phyloP scores from a whole-genome alignment of 129 eudicot species.

The Centaurea solstitialis region DNA sequence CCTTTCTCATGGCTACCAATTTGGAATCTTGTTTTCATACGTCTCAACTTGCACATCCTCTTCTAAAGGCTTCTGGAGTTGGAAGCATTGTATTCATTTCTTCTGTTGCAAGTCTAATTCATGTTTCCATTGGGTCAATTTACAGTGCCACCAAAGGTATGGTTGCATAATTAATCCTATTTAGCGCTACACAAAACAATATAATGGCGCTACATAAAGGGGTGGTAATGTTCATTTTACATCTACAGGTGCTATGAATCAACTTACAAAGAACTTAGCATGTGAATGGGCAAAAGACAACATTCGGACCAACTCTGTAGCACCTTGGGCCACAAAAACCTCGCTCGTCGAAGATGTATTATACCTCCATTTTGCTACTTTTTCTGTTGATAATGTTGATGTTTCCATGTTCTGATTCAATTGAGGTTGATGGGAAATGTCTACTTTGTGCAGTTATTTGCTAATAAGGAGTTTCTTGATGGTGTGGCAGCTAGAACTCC shows the following conservation, averaged over 20 bases:
- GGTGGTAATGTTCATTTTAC: too few species aligned
- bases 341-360: constrained; percentile 7
- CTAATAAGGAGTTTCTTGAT: constrained; percentile 11
- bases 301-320: not conserved
- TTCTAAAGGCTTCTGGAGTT: constrained; percentile 8
- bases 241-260: not conserved
- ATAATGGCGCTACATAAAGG: too few species aligned
- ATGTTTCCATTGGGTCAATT: not conserved
- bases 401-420: not conserved
- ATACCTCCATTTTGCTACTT: not conserved
- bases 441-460: not conserved
- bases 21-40: constrained; percentile 20
- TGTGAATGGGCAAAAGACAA: not conserved
- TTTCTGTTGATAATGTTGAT: not conserved
- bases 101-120: constrained; percentile 11
- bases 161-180: too few species aligned
- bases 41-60: constrained; percentile 10
- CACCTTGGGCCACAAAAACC: not conserved
- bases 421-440: not conserved
- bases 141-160: constrained; percentile 30
- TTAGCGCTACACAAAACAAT: too few species aligned
- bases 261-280: not conserved
- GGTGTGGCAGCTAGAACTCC: constrained; percentile 32
- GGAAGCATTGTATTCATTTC: constrained; percentile 29
- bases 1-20: constrained; percentile 20